Base-by-base conservation (phyloP, 192 early-diverging fungal genomes). In the Podila verticillata region DNA sequence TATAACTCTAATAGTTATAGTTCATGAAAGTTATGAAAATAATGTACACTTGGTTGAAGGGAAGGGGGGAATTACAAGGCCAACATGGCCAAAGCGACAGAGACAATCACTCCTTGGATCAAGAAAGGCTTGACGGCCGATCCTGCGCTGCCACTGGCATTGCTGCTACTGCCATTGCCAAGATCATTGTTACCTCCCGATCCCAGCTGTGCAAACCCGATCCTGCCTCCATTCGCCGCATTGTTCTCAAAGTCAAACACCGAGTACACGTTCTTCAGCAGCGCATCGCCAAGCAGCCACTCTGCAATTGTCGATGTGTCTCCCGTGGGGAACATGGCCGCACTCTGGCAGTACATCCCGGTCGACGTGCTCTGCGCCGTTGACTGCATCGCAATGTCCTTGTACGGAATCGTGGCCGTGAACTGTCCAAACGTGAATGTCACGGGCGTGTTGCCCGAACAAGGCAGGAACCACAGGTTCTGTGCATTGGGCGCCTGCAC, bases 251-350 rank as follows among this genome's bases (percentile, higher is more conserved):
- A 84, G 58, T 90, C 86, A 75, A 79, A 90, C 10, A 86, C 86
- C 6, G 82, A 69, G 61, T 85, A 88, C 30, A 82, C 86, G 49
- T 75, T 86, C 54, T 83, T 81, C 12, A 90, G 63, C 36, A 90
- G 86, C 0, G 72, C 59, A 48, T 88, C 87, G 29, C 89, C 89
- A 15, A 90, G 9, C 7, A 86, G 47, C 85, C 85, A 86, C 26
- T 72, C 22, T 62, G 54, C 32, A 32, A 77, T 65, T 3, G 24
- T 3, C 19, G 68, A 9, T 6, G 39, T 48, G 0, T 13, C 6
- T 4, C 75, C 75, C 10, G n/a, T 34, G 13, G 75, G 63, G 57
- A 48, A 79, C 75, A 71, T 71, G 57, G 59, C 69, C 4, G 64
- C 61, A 30, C 75, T 79, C n/a, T 48, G 20, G 34, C 75, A 88